Base-by-base conservation (phyloP, 441 rosid species). In the Pelargonium exstipulatum region DNA sequence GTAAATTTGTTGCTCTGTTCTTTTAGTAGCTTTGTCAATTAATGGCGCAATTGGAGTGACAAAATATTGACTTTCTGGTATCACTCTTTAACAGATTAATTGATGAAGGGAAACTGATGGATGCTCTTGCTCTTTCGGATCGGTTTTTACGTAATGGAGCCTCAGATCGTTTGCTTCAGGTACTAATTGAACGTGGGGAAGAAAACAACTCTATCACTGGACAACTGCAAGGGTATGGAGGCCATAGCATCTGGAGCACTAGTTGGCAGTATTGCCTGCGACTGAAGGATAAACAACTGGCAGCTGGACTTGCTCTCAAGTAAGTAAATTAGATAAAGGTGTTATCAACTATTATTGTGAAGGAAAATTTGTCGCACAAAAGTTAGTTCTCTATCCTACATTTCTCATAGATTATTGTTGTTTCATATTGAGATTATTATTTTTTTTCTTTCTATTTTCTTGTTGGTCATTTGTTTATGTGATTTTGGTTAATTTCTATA, bases 251-350 rank as follows among this genome's bases (percentile, higher is more conserved):
- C 78, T 85, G 91, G 88, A 91, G 93, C 83, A 85, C 80, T 77
- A 90, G 90, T 80, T 95, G 99, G 99, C 95, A 95, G 78, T 95
- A 92, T 81, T 95, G 99, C 82, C 77, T 95, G 83, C 91, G 99
- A 49, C 84, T 95, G 83, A 95, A 90, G 90, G 89, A 95, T 79
- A 95, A 90, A 73, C 91, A 88, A 67, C 80, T 90, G 77, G 96
- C 99, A 32, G 97, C 98, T 49, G 81, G 83, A 72, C 97, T 95
- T 77, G 87, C 98, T 69, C 90, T 95, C 76, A 88, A 81, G 99
- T 92, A 89, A 77, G 88, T 89, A 53, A 65, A 72, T 4, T 75
- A 58, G 43, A 53, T 37, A 42, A 42, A 68, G 22, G 55, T 66
- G 29, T 67, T 74, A 55, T 61, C 66, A 48, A 12, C 17, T 72